Evolutionary conservation across 2,329 filamentous ascomycete genomes (phyloP), one percentile per base, ranked within the genome.

Genomic region (Corynespora cassiicola): DNA sequence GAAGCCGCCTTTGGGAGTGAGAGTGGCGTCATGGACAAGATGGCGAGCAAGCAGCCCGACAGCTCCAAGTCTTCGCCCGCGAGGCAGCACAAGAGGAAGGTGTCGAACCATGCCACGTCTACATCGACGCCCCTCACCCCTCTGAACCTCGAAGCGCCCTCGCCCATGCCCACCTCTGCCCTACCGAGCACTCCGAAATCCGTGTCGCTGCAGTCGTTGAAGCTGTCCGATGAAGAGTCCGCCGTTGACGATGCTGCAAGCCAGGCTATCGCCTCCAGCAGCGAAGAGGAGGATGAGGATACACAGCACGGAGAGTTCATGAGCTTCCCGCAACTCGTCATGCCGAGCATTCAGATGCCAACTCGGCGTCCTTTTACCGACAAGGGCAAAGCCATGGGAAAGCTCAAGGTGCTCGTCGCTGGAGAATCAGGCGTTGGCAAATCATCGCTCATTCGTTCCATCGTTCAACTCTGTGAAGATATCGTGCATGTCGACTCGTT

Each of bases 261-360:
- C 47, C 80, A 83, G 53, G 77, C 74, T 3, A 63, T 82, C 11
- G 71, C 68, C 11, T 82, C 78, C 14, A 69, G 75, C 56, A 71
- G 77, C 47, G 73, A 84, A 52, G 73, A 82, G 58, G 84, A 80
- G 63, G 72, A 58, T 56, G 71, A 55, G 15, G 55, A 57, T 19
- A 54, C 48, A 17, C 54, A 52, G 35, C 41, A 47, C 28, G 77
- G 75, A 26, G 39, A 40, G 15, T 43, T 52, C n/a, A 49, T 37
- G 36, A 53, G 60, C 47, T 65, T 72, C 25, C 86, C 87, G 16
- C 91, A 97, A 67, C 79, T 99, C n/a, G 88, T 99, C 44, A 99
- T 99, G 94, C 94, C 94, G 5, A 96, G 90, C 61, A 86, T 99
- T 57, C 85, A 82, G 46, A 94, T 99, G 81, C 92, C 94, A 3